Evolutionary conservation across 2,329 filamentous ascomycete genomes (phyloP), one percentile per base, ranked within the genome.

Genomic region (Thermoascus crustaceus): DNA sequence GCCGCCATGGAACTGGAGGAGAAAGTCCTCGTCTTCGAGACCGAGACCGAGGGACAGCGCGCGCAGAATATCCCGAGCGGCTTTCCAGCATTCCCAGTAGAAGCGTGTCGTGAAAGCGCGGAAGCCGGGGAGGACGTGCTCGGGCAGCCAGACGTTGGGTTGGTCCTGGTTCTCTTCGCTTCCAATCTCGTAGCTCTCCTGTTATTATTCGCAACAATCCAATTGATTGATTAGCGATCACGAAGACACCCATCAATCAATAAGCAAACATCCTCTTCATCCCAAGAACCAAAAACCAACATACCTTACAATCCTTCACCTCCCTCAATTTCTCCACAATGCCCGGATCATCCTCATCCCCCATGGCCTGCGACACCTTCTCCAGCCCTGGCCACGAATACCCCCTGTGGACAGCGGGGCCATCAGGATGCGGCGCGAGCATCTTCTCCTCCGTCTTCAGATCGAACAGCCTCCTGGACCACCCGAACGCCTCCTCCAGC

Each of bases 331-430:
- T 55, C 19, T 57, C 52, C 58, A 55, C 23, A 60, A 55, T 6
- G 56, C 52, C 11, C 62, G 53, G 57, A 2, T 57, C 55, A 33
- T 45, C 52, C n/a, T 61, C 60, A 7, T 46, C 44, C 4, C 33
- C 38, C n/a, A 65, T 56, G 8, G 61, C 60, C 39, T 64, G 63
- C 5, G 63, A 66, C 4, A 67, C 66, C 42, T 71, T 69, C 47
- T 72, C 68, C 26, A 67, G 41, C 0, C 68, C 68, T 0, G 66
- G 66, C 57, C 64, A 66, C 1, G 66, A 71, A 42, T 72, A 72
- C 20, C 69, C 69, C 19, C 69, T 59, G 45, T 72, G 68, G 2
- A 68, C 59, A 16, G 48, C 54, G 14, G 60, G 60, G 2, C 66
- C 66, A 9, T 58, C 49, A 4, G 66, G 64, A 47, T 68, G 64